phyloP scores from a whole-genome alignment of 441 rosid species.

The Oxalis stricta region DNA sequence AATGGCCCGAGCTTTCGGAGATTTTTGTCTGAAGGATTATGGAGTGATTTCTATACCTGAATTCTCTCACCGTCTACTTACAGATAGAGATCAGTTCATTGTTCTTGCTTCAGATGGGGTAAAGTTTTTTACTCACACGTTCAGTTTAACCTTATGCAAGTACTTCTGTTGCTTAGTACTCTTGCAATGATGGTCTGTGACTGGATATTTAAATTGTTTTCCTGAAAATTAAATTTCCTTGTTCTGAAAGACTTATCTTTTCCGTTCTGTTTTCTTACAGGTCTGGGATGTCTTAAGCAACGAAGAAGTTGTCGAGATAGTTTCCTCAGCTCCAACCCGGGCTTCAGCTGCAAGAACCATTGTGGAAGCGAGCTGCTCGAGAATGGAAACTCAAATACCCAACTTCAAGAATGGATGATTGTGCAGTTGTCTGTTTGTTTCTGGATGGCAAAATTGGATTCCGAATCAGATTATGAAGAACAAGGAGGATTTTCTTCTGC shows the following conservation, averaged over 20 bases:
- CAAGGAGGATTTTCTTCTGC: conserved; percentile 86
- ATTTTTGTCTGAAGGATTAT: conserved; percentile 93
- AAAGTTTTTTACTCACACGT: conserved; percentile 15
- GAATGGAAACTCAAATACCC: conserved; percentile 95
- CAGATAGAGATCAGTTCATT: conserved; percentile 82
- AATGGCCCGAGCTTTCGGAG: conserved; percentile 99
- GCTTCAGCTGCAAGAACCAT: conserved; percentile 73
- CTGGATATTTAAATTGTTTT: too few species aligned
- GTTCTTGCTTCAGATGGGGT: conserved; percentile 98
- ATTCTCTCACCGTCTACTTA: conserved; percentile 64
- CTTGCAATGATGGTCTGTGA: too few species aligned
- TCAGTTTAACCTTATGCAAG: neutral
- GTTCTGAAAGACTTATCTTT: too few species aligned
- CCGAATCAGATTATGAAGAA: conserved; percentile 73
- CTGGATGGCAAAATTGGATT: conserved; percentile 90
- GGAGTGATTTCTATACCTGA: conserved; percentile 95
- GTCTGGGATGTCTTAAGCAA: conserved; percentile 98
- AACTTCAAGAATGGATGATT: conserved; percentile 95
- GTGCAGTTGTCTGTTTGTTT: conserved; percentile 95
- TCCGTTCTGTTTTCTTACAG: conserved; percentile 24
- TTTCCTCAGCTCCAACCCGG: conserved; percentile 66
- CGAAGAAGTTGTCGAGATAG: conserved; percentile 87
- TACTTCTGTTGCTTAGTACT: neutral
- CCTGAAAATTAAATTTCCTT: neutral
- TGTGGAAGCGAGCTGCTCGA: conserved; percentile 78